Conservation (phyloP, 164 flowering plant species). For the Kingdonia uniflora region DNA sequence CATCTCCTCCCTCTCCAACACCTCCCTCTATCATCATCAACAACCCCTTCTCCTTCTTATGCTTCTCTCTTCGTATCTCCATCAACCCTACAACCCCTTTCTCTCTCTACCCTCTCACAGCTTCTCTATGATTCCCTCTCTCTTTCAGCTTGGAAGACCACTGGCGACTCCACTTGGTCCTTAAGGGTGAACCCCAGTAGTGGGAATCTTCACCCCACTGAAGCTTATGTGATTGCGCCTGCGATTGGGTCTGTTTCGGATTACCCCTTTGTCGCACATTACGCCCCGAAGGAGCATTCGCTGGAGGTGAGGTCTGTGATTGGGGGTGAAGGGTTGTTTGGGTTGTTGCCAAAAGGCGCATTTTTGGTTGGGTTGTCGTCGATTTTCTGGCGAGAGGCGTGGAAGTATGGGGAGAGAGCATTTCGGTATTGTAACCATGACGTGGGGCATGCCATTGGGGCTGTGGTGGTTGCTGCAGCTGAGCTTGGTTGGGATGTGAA, state of each 20-base stretch:
- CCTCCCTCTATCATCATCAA: conserved; percentile 18
- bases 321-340: too few relatives aligned
- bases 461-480: conserved; percentile 70
- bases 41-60: conserved; percentile 21
- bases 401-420: conserved; percentile 94
- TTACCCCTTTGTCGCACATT: conserved; percentile 69
- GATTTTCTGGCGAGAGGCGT: conserved; percentile 90
- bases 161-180: conserved; percentile 83
- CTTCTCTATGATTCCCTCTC: conserved; percentile 72
- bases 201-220: conserved; percentile 94
- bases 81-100: conserved; percentile 55
- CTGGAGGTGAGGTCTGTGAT: conserved; percentile 40
- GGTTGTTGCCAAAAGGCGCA: conserved; percentile 13
- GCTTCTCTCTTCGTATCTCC: conserved; percentile 42
- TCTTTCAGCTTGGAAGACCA: conserved; percentile 85
- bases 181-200: conserved; percentile 95
- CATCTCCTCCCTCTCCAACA: conserved; percentile 65
- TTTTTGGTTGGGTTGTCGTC: conserved; percentile 77
- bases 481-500: conserved; percentile 82
- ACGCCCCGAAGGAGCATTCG: conserved; percentile 76
- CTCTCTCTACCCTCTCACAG: conserved; percentile 49
- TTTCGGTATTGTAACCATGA: conserved; percentile 91
- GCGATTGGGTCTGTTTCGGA: conserved; percentile 36
- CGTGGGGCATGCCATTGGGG: conserved; percentile 84
- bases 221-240: conserved; percentile 65